Conservation (phyloP, 768 basidiomycete genomes). For the Collybia nuda region DNA sequence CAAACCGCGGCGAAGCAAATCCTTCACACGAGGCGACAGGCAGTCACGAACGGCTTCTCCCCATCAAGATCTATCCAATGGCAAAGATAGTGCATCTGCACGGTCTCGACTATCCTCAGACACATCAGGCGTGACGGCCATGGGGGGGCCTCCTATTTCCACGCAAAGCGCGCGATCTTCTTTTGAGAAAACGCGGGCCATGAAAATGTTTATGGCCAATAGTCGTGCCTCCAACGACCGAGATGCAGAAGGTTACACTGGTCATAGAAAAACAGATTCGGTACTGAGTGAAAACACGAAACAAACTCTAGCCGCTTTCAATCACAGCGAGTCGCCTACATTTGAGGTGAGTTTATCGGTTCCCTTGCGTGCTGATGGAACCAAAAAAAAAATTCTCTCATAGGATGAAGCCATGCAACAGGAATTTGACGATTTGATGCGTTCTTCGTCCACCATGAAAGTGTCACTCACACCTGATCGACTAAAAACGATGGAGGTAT, state of each 20-base stretch:
- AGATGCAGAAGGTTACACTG: slow-evolving; percentile 37
- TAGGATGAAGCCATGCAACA: slow-evolving; percentile 62
- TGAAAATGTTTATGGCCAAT: slow-evolving; percentile 54
- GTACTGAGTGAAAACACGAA: slow-evolving; percentile 49
- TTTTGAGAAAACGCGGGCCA: slow-evolving; percentile 59
- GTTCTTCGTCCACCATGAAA: slow-evolving; percentile 88
- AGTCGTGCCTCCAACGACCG: slow-evolving; percentile 38
- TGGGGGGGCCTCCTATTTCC: slow-evolving; percentile 17
- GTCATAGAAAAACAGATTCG: slow-evolving; percentile 58
- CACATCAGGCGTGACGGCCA: slow-evolving; percentile 26
- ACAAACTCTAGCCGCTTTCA: slow-evolving; percentile 24
- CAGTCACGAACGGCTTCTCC: slow-evolving; percentile 47
- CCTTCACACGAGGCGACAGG: slow-evolving; percentile 57
- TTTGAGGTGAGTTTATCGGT: slow-evolving; percentile 32
- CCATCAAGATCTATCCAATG: slow-evolving; percentile 37
- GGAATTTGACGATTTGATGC: slow-evolving; percentile 94
- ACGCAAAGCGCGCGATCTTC: slow-evolving; percentile 50
- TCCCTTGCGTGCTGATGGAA: slow-evolving; percentile 6
- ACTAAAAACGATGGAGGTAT: slow-evolving; percentile 89
- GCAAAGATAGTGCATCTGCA: slow-evolving; percentile 29
- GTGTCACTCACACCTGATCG: slow-evolving; percentile 95
- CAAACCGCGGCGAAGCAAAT: slow-evolving; percentile 66
- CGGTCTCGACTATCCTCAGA: slow-evolving; percentile 41
- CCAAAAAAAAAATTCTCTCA: slow-evolving; percentile 13
- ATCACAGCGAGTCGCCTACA: slow-evolving; percentile 23